Evolutionary conservation across 1,139 yeast species (phyloP), one percentile per base, ranked within the genome.

Genomic region (Hemisphaericaspora lyxosophila): DNA sequence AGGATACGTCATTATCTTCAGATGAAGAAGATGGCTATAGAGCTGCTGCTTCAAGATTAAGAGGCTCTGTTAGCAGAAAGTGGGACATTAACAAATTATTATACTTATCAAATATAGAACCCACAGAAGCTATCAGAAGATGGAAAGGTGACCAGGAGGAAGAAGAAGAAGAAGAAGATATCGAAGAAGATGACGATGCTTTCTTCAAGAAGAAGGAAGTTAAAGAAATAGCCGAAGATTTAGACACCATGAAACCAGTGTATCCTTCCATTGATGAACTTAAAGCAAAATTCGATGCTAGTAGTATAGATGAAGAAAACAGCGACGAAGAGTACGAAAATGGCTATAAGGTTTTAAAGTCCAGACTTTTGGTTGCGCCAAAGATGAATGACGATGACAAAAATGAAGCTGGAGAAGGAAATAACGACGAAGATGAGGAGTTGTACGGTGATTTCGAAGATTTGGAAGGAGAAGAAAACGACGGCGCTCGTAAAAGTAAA

Each of bases 81-180:
- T 86, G 95, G 90, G 86, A 92, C 57, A 78, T 92, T 44, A 82
- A 85, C 52, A 87, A 85, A 55, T 66, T 92, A 40, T 66, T 92
- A 8, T 92, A 92, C 57, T 72, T 85, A 78, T 79, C 82, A 39
- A 85, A 85, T 48, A 67, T 88, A 30, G 77, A 81, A 7, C 92
- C 97, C 0, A 67, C 67, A 0, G 95, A 86, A 39, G 96, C 79
- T 19, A 67, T 90, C 34, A 70, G 67, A 34, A 77, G 92, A 59
- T 90, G 97, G 96, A 80, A 60, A 48, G 72, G 67, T 8, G 70
- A 66, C 26, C 66, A 52, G 1, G 69, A 64, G 3, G 75, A 67
- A 4, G 77, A 67, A 15, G 78, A 64, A 5, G 72, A 67, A 15
- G 80, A 70, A 14, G 79, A 73, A 3, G 87, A 78, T 22, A 55